Evolutionary conservation across 768 basidiomycete genomes (phyloP).

Genomic region (Mycena capillaripes): DNA sequence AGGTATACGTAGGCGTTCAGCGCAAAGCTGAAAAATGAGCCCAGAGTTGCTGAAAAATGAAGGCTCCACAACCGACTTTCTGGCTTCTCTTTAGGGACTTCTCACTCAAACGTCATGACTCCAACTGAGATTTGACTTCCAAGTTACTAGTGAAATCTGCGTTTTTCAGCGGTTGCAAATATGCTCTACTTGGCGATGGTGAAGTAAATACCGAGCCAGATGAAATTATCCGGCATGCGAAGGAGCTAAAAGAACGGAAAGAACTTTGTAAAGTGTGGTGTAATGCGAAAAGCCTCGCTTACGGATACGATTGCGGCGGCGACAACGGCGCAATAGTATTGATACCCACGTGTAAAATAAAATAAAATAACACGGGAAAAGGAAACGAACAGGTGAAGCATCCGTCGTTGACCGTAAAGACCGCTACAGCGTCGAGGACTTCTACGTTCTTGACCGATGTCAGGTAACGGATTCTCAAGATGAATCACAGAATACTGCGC

Average conservation of each 20-base stretch:
- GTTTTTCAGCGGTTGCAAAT: too few relatives aligned
- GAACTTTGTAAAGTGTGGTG: not conserved
- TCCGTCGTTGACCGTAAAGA: slow-evolving; percentile 27
- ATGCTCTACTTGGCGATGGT: slow-evolving; percentile 18
- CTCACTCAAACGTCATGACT: too few relatives aligned
- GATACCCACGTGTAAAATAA: not conserved
- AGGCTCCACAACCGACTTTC: too few relatives aligned
- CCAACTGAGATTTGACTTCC: too few relatives aligned
- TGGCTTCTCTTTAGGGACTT: too few relatives aligned
- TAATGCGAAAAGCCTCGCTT: not conserved
- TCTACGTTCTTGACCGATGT: slow-evolving; percentile 4
- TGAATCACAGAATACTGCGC: not conserved
- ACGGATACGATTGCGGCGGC: not conserved
- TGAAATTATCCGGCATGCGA: slow-evolving; percentile 6
- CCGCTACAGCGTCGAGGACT: slow-evolving; percentile 16
- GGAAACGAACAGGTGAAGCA: slow-evolving; percentile 3
- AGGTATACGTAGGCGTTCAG: not conserved
- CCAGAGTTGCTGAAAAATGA: too few relatives aligned
- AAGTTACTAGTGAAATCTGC: too few relatives aligned
- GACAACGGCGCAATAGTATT: not conserved
- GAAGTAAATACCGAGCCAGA: slow-evolving; percentile 28
- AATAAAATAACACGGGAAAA: not conserved
- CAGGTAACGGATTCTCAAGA: not conserved
- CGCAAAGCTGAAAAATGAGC: too few relatives aligned
- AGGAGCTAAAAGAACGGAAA: not conserved